Percentiles rank a stretch among this genome's conserved stretches.
Evolutionary conservation across 805 yeast genomes (phyloP).

Genomic region (Helenozyma rhizophorensis): DNA sequence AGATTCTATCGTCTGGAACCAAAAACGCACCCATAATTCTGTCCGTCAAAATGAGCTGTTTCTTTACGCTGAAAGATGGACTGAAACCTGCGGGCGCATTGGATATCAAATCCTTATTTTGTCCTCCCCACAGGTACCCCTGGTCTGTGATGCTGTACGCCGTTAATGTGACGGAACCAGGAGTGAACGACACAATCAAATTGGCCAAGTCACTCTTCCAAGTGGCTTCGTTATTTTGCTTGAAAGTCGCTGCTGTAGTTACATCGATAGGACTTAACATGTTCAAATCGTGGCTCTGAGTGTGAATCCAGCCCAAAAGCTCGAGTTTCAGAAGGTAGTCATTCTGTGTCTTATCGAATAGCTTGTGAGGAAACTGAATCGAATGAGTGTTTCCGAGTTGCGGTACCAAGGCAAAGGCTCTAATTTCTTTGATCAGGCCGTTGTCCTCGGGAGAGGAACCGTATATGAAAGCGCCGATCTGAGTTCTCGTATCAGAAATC

Average conservation of each 20-base stretch:
- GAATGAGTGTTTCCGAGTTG: slow-evolving; percentile 73
- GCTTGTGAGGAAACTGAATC: slow-evolving; percentile 53
- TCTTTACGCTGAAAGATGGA: slow-evolving; percentile 51
- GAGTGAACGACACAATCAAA: slow-evolving; percentile 64
- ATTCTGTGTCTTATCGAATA: slow-evolving; percentile 41
- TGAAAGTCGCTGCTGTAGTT: slow-evolving; percentile 47
- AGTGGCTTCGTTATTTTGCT: slow-evolving; percentile 26
- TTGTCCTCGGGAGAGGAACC: slow-evolving; percentile 78
- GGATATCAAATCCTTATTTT: slow-evolving; percentile 53
- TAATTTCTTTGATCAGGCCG: slow-evolving; percentile 70
- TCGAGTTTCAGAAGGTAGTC: slow-evolving; percentile 47
- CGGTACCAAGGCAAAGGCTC: slow-evolving; percentile 73
- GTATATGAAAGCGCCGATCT: slow-evolving; percentile 75
- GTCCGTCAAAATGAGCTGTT: slow-evolving; percentile 73
- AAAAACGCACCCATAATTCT: slow-evolving; percentile 74
- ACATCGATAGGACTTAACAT: slow-evolving; percentile 69
- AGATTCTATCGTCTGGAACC: slow-evolving; percentile 77
- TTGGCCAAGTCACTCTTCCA: slow-evolving; percentile 49
- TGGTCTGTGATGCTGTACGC: slow-evolving; percentile 57
- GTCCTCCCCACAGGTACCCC: slow-evolving; percentile 76
- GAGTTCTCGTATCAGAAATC: slow-evolving; percentile 75
- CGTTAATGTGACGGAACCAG: slow-evolving; percentile 79
- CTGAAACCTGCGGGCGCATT: slow-evolving; percentile 65
- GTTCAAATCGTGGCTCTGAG: slow-evolving; percentile 64
- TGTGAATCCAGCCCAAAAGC: slow-evolving; percentile 92